Evolutionary conservation across 2,329 filamentous ascomycete species (phyloP), one percentile per base, ranked within the genome.

Genomic region (Cladosporium austrohemisphaericum): DNA sequence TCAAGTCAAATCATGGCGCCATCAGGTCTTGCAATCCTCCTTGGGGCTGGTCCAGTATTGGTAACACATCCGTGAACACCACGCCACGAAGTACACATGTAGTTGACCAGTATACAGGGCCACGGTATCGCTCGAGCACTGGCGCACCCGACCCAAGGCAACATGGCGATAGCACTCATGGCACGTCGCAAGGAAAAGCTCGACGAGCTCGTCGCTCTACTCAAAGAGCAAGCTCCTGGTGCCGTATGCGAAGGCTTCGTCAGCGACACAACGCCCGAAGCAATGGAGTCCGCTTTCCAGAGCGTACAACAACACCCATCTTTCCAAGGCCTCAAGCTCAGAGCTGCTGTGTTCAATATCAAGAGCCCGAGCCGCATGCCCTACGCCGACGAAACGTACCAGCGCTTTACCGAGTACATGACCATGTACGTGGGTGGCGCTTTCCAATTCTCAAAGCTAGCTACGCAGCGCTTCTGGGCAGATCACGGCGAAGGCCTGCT

Each of bases 121-220:
- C 73, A 75, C 9, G 78, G 78, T 33, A 81, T 81, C n/a, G 75
- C 76, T 18, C 70, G 76, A 16, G 71, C 79, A 28, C 72, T 81
- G 31, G 75, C 77, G 2, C 62, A 69, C 38, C 72, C 73, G 1
- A 64, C 67, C 0, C 72, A 78, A 23, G 77, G 77, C 26, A 80
- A 80, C 58, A 68, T 79, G 38, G 77, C 77, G 19, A 73, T 81
- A 7, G 77, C 77, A 13, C 68, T 80, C 6, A 69, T 80, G 36
- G 76, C 77, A 6, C 71, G 77, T 4, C 70, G 72, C 23, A 64
- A 67, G 16, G 74, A 76, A 41, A 68, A 68, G 8, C 68, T 78
- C 33, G 60, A 66, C 38, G 68, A 67, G 14, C 65, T 76, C 10
- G 67, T 68, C 38, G 64, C 63, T n/a, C 69, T 65, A 10, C 66